A percentile compares a stretch with the other conserved stretches of the same genome.
These are phyloP conservation scores for Colletotrichum kahawae DNA, from an alignment of 2,329 filamentous ascomycete genomes.

Conservation along the genomic window DNA sequence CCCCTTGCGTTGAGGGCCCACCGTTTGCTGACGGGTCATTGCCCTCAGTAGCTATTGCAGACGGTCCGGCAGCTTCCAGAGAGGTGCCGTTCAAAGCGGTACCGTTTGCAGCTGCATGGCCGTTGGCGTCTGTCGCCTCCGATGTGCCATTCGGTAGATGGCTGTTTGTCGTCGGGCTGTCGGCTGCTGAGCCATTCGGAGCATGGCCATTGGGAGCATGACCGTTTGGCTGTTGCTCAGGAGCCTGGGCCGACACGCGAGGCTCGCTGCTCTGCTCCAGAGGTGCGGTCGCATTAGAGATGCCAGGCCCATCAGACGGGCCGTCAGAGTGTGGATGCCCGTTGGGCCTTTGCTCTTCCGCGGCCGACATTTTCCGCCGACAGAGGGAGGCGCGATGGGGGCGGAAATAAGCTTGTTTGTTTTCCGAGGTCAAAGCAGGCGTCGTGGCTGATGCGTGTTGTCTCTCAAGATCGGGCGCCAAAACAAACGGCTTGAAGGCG, in stretches of 20 bases:
- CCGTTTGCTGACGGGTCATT: conserved; percentile 12
- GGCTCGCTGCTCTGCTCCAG: background rate
- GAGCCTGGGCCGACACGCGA: background rate
- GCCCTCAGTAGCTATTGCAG: background rate
- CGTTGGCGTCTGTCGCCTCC: background rate
- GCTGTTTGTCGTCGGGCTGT: background rate
- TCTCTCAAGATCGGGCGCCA: background rate
- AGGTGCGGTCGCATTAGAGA: background rate
- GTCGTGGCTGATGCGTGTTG: background rate
- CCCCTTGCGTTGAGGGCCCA: conserved; percentile 12
- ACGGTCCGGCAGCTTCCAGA: background rate
- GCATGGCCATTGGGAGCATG: background rate
- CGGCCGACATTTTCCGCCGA: conserved; percentile 1
- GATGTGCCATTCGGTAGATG: background rate
- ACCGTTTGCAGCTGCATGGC: background rate
- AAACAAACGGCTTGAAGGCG: background rate
- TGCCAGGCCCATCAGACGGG: background rate
- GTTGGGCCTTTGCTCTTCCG: conserved; percentile 15
- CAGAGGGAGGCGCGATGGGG: background rate
- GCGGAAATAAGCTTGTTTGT: background rate
- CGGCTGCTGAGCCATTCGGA: background rate
- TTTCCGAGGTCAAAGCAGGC: background rate
- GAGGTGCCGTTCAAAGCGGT: background rate
- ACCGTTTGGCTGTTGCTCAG: background rate
- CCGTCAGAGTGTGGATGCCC: conserved; percentile 1